Base-by-base conservation (phyloP, 768 basidiomycete species). In the Leucosporidium creatinivorum region DNA sequence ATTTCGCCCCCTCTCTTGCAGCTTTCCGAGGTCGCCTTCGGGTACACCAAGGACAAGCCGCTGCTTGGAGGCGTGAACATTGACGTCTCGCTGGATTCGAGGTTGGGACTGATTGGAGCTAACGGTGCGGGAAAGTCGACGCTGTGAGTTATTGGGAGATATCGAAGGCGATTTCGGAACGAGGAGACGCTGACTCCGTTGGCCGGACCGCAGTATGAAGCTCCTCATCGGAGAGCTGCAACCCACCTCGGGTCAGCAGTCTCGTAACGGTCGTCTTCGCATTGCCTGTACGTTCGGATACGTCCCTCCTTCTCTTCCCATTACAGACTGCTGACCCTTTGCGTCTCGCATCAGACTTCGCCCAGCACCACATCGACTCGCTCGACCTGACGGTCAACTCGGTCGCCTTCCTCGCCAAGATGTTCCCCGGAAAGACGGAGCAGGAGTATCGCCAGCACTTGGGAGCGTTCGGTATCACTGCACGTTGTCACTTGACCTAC, bases 401-500 rank as follows among this genome's bases (percentile, higher is more conserved):
- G 0, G 96, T 98, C 15, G 88, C 90, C 74, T 97, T 96, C 81
- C 81, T 99, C 36, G 91, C 91, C 19, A 85, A 86, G 28, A 89
- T 85, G 75, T 97, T 89, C 82, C 96, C 96, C 1, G 94, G 96
- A 0, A 88, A 87, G 79, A 91, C 84, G 9, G 96, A 98, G 79
- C 94, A 97, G 78, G 96, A 97, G 77, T 98, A 98, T 77, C 84
- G 96, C 69, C 78, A 80, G n/a, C 96, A 98, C 80, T 82, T 99
- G 18, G 96, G 94, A 9, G 92, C 93, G 66, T 96, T 98, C 81
- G 93, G 96, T 74, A 94, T 97, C 74, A 96, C 90, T 68, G 92
- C 88, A 60, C 48, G 81, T 75, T 39, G 68, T 51, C 33, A 58
- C 54, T 36, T 57, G 63, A 23, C 3, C 12, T n/a, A 1, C 18